phyloP scores from a whole-genome alignment of 129 eudicot species.

The Arctium minus region DNA sequence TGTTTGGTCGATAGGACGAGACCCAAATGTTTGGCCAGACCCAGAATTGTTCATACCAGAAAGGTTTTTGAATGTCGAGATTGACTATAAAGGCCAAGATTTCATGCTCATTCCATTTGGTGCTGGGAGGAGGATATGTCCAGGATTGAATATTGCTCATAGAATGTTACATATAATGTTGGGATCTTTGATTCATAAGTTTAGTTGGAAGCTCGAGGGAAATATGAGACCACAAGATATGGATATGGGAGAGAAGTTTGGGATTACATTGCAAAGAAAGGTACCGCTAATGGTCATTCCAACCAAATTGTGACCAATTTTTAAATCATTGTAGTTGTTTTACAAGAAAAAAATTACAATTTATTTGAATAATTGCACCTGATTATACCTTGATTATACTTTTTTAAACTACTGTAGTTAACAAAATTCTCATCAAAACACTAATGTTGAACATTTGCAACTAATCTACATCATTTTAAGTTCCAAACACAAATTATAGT shows the following conservation, averaged over 20 bases:
- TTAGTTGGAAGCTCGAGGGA: slow-evolving; percentile 31
- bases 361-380: background rate
- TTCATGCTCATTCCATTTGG: slow-evolving; percentile 36
- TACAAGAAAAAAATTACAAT: background rate
- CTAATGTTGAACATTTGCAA: background rate
- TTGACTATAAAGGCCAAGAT: slow-evolving; percentile 34
- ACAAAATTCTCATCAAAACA: background rate
- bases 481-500: background rate
- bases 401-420: background rate
- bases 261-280: slow-evolving; percentile 23
- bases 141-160: slow-evolving; percentile 37
- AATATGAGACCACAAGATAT: slow-evolving; percentile 15
- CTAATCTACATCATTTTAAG: background rate
- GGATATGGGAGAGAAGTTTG: slow-evolving; percentile 34
- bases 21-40: slow-evolving; percentile 22
- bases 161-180: slow-evolving; percentile 28
- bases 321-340: background rate
- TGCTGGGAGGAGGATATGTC: slow-evolving; percentile 43
- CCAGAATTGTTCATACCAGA: slow-evolving; percentile 30
- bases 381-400: background rate
- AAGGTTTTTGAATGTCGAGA: slow-evolving; percentile 20
- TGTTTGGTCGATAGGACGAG: slow-evolving; percentile 30
- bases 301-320: background rate
- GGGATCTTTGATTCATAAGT: slow-evolving; percentile 21
- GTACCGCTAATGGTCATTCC: slow-evolving; percentile 32